A percentile compares a stretch with the other conserved stretches of the same genome.
These are phyloP conservation scores for Ceratobasidium sp. DNA, from an alignment of 1,284 basidiomycete genomes.

Conservation along the genomic window DNA sequence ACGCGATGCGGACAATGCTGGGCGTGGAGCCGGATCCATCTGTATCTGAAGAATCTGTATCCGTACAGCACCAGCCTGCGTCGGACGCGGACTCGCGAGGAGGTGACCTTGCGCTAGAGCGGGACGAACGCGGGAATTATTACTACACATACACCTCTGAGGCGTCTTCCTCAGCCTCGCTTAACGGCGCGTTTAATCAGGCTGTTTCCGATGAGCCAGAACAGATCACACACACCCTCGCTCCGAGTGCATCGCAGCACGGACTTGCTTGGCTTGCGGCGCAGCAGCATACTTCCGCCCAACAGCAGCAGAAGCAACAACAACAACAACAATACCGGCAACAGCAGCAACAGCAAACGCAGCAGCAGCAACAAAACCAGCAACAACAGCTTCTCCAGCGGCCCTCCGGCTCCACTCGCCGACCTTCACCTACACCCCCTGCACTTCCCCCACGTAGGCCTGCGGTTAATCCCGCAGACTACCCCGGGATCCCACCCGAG, in stretches of 20 bases:
- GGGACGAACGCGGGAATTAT: conserved; percentile 73
- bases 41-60: conserved; percentile 49
- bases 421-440: conserved; percentile 47
- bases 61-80: conserved; percentile 17
- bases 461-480: conserved; percentile 44
- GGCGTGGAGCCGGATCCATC: conserved; percentile 71
- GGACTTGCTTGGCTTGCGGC: conserved; percentile 48
- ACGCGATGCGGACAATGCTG: conserved; percentile 64
- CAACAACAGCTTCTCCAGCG: conserved; percentile 6
- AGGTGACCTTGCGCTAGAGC: conserved; percentile 72
- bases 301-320: too few species aligned
- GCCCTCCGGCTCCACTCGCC: conserved; percentile 40
- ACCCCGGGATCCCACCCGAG: conserved; percentile 62
- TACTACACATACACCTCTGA: conserved; percentile 75
- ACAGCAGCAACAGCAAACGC: too few species aligned
- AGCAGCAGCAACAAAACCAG: too few species aligned
- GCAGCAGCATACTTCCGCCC: conserved; percentile 45
- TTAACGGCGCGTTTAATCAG: conserved; percentile 36
- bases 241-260: conserved; percentile 63
- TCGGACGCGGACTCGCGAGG: conserved; percentile 57
- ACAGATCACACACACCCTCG: conserved; percentile 62
- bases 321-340: background rate
- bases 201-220: conserved; percentile 36
- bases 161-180: conserved; percentile 24
- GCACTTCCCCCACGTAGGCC: conserved; percentile 48